Evolutionary conservation across 1,284 basidiomycete species (phyloP).

Genomic region (Cronartium quercuum): DNA sequence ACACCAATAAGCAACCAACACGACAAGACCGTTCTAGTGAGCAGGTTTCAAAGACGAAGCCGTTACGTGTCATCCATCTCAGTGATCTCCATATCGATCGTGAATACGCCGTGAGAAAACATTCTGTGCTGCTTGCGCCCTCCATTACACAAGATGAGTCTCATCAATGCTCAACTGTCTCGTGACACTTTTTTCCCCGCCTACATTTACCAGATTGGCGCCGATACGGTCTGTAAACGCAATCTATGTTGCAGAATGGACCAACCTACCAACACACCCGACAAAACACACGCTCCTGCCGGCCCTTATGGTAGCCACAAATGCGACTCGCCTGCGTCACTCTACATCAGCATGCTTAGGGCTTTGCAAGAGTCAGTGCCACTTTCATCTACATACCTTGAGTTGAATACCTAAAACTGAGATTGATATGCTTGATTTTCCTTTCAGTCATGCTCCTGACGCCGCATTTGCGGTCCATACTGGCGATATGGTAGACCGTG

Average conservation of each 20-base stretch:
- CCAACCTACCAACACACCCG: slow-evolving; percentile 30
- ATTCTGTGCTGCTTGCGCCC: neutral
- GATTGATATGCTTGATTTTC: neutral
- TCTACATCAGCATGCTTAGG: slow-evolving; percentile 57
- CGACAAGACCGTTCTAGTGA: neutral
- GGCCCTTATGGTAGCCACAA: slow-evolving; percentile 54
- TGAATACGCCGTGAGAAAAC: slow-evolving; percentile 48
- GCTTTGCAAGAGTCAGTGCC: slow-evolving; percentile 49
- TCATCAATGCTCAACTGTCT: neutral
- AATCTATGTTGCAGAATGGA: slow-evolving; percentile 56
- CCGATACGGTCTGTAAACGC: slow-evolving; percentile 58
- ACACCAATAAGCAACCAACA: neutral
- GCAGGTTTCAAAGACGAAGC: slow-evolving; percentile 14
- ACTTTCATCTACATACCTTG: neutral
- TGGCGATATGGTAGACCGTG: slow-evolving; percentile 60
- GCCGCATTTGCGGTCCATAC: slow-evolving; percentile 58
- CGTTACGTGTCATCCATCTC: slow-evolving; percentile 46
- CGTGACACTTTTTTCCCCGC: neutral
- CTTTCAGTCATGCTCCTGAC: slow-evolving; percentile 45
- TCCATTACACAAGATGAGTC: too few relatives aligned
- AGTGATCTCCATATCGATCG: slow-evolving; percentile 48
- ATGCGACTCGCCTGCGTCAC: slow-evolving; percentile 55
- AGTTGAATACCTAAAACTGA: too few relatives aligned
- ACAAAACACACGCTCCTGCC: slow-evolving; percentile 49
- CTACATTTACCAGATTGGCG: slow-evolving; percentile 47